phyloP scores from a whole-genome alignment of 495 filamentous ascomycete species.

The Neurospora sp. region DNA sequence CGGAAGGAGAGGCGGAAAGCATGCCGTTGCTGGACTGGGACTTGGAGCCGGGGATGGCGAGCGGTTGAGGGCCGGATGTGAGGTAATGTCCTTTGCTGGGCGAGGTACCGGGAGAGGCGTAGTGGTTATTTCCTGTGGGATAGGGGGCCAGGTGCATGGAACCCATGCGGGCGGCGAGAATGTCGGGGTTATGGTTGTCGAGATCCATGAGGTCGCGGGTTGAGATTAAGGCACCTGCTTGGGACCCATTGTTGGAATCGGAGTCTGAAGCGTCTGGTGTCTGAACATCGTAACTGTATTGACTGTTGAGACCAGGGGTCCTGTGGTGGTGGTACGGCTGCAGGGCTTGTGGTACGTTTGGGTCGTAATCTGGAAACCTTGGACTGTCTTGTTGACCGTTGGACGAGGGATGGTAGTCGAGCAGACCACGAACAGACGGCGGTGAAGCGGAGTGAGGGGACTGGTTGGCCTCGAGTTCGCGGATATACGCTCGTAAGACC shows the following conservation, averaged over 20 bases:
- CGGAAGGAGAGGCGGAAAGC: slow-evolving; percentile 3
- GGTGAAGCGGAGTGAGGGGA: slow-evolving; percentile 23
- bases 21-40: slow-evolving; percentile 4
- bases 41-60: slow-evolving; percentile 11
- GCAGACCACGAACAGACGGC: slow-evolving; percentile 31
- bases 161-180: slow-evolving; percentile 21
- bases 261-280: slow-evolving; percentile 23
- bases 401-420: slow-evolving; percentile 10
- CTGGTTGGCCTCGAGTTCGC: slow-evolving; percentile 36
- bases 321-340: slow-evolving; percentile 8
- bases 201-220: slow-evolving; percentile 35
- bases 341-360: slow-evolving; percentile 6
- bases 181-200: slow-evolving; percentile 22
- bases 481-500: slow-evolving; percentile 44
- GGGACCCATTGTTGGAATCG: slow-evolving; percentile 7
- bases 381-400: slow-evolving; percentile 13
- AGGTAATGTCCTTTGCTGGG: slow-evolving; percentile 13
- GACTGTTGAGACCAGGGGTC: slow-evolving; percentile 10
- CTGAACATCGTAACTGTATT: slow-evolving; percentile 24
- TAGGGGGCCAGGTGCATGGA: slow-evolving; percentile 18
- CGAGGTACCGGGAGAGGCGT: slow-evolving; percentile 23
- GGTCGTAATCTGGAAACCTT: slow-evolving; percentile 1
- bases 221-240: slow-evolving; percentile 31
- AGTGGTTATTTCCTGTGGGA: slow-evolving; percentile 12
- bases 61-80: slow-evolving; percentile 10